These are phyloP conservation scores for Saturnispora silvae DNA, from an alignment of 805 yeast genomes.

Conservation along the genomic window DNA sequence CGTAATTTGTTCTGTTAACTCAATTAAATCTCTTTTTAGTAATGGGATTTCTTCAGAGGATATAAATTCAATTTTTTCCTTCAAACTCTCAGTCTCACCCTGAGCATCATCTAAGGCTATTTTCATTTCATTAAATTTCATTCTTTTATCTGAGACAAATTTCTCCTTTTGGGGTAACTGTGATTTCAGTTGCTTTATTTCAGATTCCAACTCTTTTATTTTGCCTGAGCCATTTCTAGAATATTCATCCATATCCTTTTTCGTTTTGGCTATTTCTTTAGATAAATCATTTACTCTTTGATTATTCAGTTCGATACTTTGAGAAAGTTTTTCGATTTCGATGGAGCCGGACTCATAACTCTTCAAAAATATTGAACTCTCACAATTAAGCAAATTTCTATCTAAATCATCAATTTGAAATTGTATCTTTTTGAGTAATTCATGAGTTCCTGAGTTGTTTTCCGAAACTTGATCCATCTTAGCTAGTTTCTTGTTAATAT, in stretches of 20 bases:
- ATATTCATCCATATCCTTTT: constrained; percentile 76
- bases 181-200: constrained; percentile 33
- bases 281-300: constrained; percentile 29
- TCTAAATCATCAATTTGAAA: constrained; percentile 51
- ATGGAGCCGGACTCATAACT: constrained; percentile 19
- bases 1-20: constrained; percentile 20
- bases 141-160: constrained; percentile 36
- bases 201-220: constrained; percentile 50
- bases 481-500: constrained; percentile 31
- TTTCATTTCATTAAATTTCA: constrained; percentile 50
- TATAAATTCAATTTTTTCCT: constrained; percentile 32
- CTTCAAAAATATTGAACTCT: constrained; percentile 44
- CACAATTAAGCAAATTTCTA: constrained; percentile 44
- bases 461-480: constrained; percentile 34
- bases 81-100: constrained; percentile 40
- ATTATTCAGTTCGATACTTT: constrained; percentile 36
- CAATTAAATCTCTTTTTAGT: constrained; percentile 20
- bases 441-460: constrained; percentile 46
- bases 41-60: constrained; percentile 27
- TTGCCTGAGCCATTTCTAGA: constrained; percentile 71
- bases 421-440: constrained; percentile 42
- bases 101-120: constrained; percentile 60
- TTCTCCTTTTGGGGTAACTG: constrained; percentile 29
- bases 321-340: constrained; percentile 30
- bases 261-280: constrained; percentile 42